A percentile compares a stretch with the other conserved stretches of the same genome.
These are phyloP conservation scores for Gaultheria prostrata DNA, from an alignment of 148 eudicot species.

Conservation along the genomic window DNA sequence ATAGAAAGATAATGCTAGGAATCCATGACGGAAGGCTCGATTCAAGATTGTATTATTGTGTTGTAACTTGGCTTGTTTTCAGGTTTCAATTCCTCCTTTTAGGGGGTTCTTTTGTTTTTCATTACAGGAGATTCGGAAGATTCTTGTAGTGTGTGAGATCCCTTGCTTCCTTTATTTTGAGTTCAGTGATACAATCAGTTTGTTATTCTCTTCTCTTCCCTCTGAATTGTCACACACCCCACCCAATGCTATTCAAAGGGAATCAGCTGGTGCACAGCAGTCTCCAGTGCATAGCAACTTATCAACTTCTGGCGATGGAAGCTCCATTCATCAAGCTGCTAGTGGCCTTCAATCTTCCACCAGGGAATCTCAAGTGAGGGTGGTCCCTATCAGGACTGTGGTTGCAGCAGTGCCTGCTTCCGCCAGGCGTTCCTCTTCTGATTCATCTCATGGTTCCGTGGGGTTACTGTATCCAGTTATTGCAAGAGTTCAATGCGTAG, in stretches of 20 bases:
- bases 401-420: constrained; percentile 44
- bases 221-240: too few species aligned
- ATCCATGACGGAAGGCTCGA: too few species aligned
- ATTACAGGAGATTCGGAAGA: too few species aligned
- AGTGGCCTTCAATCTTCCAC: constrained; percentile 22
- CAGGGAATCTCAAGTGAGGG: constrained; percentile 37
- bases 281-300: constrained; percentile 26
- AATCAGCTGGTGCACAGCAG: constrained; percentile 29
- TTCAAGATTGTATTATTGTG: too few species aligned
- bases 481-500: constrained; percentile 41
- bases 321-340: constrained; percentile 20
- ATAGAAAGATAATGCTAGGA: too few species aligned
- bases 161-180: too few species aligned
- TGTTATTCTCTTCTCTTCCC: too few species aligned
- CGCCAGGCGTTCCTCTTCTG: constrained; percentile 28
- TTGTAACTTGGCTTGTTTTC: too few species aligned
- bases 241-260: constrained; percentile 27
- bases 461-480: constrained; percentile 43
- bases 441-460: constrained; percentile 34
- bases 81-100: too few species aligned
- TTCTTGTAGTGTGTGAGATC: too few species aligned
- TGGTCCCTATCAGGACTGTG: constrained; percentile 41
- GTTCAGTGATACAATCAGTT: too few species aligned
- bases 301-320: constrained; percentile 28
- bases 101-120: too few species aligned